These are phyloP conservation scores for Fusarium coffeatum DNA, from an alignment of 2,329 filamentous ascomycete species.

Conservation along the genomic window DNA sequence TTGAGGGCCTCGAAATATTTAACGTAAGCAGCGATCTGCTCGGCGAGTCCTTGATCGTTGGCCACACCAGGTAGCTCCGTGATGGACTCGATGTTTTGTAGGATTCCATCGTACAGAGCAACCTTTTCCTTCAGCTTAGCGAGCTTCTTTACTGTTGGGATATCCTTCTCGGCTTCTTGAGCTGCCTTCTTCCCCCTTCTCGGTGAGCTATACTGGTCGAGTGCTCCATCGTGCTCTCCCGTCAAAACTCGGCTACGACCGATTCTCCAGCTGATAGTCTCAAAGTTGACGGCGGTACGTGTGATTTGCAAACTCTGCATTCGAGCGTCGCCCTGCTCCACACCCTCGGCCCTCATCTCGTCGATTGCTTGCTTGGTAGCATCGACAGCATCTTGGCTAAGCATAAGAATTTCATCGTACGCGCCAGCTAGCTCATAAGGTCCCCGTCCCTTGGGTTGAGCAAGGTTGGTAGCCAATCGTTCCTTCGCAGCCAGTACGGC, in stretches of 20 bases:
- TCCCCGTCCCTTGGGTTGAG: slow-evolving; percentile 56
- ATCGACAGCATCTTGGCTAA: slow-evolving; percentile 93
- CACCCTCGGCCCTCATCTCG: slow-evolving; percentile 84
- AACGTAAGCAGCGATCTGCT: slow-evolving; percentile 81
- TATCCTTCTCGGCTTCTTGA: slow-evolving; percentile 64
- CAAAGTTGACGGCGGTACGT: slow-evolving; percentile 92
- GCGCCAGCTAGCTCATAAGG: slow-evolving; percentile 80
- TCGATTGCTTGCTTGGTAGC: slow-evolving; percentile 94
- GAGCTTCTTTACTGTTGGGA: slow-evolving; percentile 79
- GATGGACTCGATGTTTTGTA: slow-evolving; percentile 91
- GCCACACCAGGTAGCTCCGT: slow-evolving; percentile 91
- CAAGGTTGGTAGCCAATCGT: slow-evolving; percentile 61
- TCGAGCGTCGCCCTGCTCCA: slow-evolving; percentile 83
- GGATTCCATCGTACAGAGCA: slow-evolving; percentile 88
- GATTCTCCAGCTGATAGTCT: slow-evolving; percentile 93
- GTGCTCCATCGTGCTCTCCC: slow-evolving; percentile 82
- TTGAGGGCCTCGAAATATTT: slow-evolving; percentile 91
- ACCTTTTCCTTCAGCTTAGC: slow-evolving; percentile 85
- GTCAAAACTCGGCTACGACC: slow-evolving; percentile 91
- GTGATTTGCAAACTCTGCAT: slow-evolving; percentile 96
- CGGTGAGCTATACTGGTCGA: slow-evolving; percentile 61
- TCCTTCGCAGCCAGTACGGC: slow-evolving; percentile 69
- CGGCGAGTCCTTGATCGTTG: slow-evolving; percentile 79
- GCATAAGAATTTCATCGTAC: slow-evolving; percentile 90
- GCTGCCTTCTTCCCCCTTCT: slow-evolving; percentile 62